Evolutionary conservation across 2,329 filamentous ascomycete genomes (phyloP).

Genomic region (Orbilia ellipsospora): DNA sequence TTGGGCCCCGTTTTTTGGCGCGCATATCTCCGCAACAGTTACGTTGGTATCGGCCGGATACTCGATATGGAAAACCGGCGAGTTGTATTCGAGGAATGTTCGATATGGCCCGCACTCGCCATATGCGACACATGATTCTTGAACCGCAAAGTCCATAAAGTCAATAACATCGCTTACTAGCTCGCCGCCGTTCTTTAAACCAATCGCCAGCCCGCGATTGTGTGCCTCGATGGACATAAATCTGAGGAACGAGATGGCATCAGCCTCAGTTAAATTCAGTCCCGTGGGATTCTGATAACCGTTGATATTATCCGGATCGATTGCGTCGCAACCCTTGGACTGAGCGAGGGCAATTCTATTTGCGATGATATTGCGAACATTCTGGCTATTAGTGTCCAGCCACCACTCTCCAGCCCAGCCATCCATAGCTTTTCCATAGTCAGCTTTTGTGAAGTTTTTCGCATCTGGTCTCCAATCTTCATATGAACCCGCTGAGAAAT

Average conservation of each 20-base stretch:
- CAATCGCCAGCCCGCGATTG: slow-evolving; percentile 70
- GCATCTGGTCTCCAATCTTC: slow-evolving; percentile 73
- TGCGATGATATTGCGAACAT: slow-evolving; percentile 74
- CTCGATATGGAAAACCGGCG: slow-evolving; percentile 79
- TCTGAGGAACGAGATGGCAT: slow-evolving; percentile 70
- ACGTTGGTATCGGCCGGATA: slow-evolving; percentile 69
- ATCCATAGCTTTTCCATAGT: slow-evolving; percentile 70
- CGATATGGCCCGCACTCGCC: slow-evolving; percentile 71
- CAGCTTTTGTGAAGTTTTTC: slow-evolving; percentile 67
- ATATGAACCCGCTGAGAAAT: slow-evolving; percentile 78
- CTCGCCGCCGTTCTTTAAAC: slow-evolving; percentile 75
- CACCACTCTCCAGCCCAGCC: slow-evolving; percentile 76
- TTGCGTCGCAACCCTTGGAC: slow-evolving; percentile 73
- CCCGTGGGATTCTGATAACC: slow-evolving; percentile 74
- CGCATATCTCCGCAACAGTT: slow-evolving; percentile 65
- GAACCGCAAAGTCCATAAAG: slow-evolving; percentile 74
- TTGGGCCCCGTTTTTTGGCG: slow-evolving; percentile 63
- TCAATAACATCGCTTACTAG: slow-evolving; percentile 65
- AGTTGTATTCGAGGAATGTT: slow-evolving; percentile 70
- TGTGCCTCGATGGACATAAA: slow-evolving; percentile 71
- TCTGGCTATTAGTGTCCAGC: slow-evolving; percentile 70
- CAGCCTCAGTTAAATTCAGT: slow-evolving; percentile 68
- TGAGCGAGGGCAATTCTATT: slow-evolving; percentile 70
- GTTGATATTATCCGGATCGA: slow-evolving; percentile 79
- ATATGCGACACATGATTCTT: slow-evolving; percentile 75